phyloP scores from a whole-genome alignment of 78 protist genomes.

The Speleostelium caveatum region DNA sequence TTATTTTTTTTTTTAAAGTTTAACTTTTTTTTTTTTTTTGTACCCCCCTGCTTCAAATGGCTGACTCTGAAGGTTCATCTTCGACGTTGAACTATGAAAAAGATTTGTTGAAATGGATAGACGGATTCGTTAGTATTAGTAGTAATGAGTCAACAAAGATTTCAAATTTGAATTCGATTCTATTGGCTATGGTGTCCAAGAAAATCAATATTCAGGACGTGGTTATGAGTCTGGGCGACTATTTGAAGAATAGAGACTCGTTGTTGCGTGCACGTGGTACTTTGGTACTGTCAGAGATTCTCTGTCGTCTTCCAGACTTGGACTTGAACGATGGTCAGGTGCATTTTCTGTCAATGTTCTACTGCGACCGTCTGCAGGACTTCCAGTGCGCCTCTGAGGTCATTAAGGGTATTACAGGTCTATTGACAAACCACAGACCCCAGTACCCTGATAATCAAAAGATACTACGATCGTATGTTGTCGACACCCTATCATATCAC shows the following conservation, averaged over 20 bases:
- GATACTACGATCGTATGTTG: slow-evolving; percentile 30
- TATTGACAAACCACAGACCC: slow-evolving; percentile 38
- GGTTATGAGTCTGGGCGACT: slow-evolving; percentile 62
- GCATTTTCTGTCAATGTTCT: slow-evolving; percentile 42
- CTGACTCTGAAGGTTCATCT: no score
- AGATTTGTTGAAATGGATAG: not conserved
- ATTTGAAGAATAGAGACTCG: slow-evolving; percentile 73
- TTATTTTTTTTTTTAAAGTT: no score
- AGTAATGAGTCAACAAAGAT: not conserved
- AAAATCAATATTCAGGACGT: slow-evolving; percentile 28
- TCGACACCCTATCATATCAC: not conserved
- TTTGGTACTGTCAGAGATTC: slow-evolving; percentile 55
- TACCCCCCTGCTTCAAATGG: no score
- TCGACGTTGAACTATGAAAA: no score
- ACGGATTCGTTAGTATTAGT: not conserved
- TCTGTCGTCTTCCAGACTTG: slow-evolving; percentile 71
- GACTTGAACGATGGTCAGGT: slow-evolving; percentile 43
- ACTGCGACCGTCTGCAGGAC: slow-evolving; percentile 65
- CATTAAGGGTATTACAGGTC: slow-evolving; percentile 54
- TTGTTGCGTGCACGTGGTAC: slow-evolving; percentile 82
- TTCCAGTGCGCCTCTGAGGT: slow-evolving; percentile 70
- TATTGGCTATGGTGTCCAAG: slow-evolving; percentile 14
- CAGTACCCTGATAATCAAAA: slow-evolving; percentile 59
- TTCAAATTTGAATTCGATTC: slow-evolving; percentile 12
- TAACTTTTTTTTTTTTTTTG: no score